Base-by-base conservation (phyloP, 345 rosid species). In the Populus tremula region DNA sequence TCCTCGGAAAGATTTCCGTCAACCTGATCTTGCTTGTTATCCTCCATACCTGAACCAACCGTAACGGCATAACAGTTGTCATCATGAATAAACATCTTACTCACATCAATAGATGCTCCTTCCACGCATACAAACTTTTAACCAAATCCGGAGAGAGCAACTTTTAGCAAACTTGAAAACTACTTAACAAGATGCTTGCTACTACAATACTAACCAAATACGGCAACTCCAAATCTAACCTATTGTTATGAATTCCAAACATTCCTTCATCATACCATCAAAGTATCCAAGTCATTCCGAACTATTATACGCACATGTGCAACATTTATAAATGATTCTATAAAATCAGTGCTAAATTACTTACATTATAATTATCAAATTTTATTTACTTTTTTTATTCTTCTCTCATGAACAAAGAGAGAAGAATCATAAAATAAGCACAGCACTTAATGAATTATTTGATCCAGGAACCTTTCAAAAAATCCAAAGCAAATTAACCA, bases 11-110 rank as follows among this genome's bases (percentile, higher is more conserved):
- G 70, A 84, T 87, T 85, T 76, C 82, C 92, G 43, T 81, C 83
- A 2, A 82, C 87, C 56, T 74, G 87, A 69, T 85, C 86, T 69
- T 88, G 89, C 62, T 79, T 90, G 78, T 87, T 90, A 53, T 85
- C 86, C 84, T 85, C 94, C 83, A 67, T 84, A 81, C 81, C 82
- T 69, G 90, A 87, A 23, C 14, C 63, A n/a, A 23, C 63, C 62
- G 9, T 23, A 59, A 59, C 6, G 10, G 63, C 10, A 59, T 10
- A 59, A 23, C 63, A 9, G 29, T 23, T 59, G 1, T 59, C 63
- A 9, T 59, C 29, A n/a, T 59, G 9, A n/a, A n/a, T 25, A 59
- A n/a, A n/a, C 63, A 59, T 59, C 27, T 59, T 9, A 11, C 63
- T 59, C 1, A 59, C 70, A 45, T 74, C 73, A 23, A 59, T 11